Percentiles rank a stretch among this genome's conserved stretches.
These are phyloP conservation scores for Sarocladium brachiariae DNA, from an alignment of 2,329 filamentous ascomycete genomes.

Conservation along the genomic window DNA sequence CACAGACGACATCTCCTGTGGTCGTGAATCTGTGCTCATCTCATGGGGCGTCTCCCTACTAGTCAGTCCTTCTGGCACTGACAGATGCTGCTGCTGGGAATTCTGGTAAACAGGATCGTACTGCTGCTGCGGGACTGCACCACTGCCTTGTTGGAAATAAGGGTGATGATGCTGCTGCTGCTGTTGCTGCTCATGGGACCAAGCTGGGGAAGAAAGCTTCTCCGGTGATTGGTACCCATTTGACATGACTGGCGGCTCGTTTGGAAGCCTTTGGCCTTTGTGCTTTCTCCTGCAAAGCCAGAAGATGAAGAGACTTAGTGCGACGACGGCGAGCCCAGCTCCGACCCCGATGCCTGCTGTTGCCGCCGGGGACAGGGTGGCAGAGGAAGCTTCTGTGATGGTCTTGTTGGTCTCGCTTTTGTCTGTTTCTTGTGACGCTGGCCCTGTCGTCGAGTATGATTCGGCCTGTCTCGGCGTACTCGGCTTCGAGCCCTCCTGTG, in stretches of 20 bases:
- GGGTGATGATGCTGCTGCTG: not conserved
- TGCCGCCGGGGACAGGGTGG: slow-evolving; percentile 21
- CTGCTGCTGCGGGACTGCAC: too few relatives aligned
- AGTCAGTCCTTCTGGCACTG: slow-evolving; percentile 31
- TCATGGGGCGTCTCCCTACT: not conserved
- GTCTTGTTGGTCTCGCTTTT: not conserved
- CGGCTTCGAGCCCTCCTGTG: not conserved
- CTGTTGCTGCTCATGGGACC: not conserved
- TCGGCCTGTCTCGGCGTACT: not conserved
- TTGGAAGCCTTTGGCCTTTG: not conserved
- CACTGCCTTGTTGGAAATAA: not conserved
- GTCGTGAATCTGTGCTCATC: slow-evolving; percentile 1
- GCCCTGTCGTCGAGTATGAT: not conserved
- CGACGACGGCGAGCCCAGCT: slow-evolving; percentile 20
- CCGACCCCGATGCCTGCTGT: slow-evolving; percentile 25
- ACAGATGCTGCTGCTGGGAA: slow-evolving; percentile 31
- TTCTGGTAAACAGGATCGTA: slow-evolving; percentile 25
- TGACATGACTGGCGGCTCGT: not conserved
- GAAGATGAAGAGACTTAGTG: slow-evolving; percentile 20
- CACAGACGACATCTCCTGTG: not conserved
- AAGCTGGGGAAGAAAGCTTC: not conserved
- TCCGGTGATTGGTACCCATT: not conserved
- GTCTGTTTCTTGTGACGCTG: not conserved
- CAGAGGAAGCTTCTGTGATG: slow-evolving; percentile 1
- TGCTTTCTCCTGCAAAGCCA: slow-evolving; percentile 18